Percentiles rank a stretch among this genome's conserved stretches.
Evolutionary conservation across 176 grass and related monocot genomes (phyloP).

Genomic region (Areca catechu): DNA sequence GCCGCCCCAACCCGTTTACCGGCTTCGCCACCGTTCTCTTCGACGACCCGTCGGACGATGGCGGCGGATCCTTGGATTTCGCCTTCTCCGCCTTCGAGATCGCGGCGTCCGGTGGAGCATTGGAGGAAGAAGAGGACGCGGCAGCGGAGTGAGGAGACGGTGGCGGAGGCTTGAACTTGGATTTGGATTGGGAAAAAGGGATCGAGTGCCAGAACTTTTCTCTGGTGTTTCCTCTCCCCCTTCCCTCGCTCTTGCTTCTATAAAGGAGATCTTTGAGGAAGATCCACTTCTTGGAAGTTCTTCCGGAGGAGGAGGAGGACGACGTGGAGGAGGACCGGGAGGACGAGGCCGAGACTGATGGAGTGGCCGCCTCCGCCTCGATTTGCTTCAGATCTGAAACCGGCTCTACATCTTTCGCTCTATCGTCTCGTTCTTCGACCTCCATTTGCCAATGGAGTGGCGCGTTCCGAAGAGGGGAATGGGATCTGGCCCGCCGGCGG

Average conservation of each 20-base stretch:
- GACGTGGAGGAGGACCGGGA: constrained; percentile 3
- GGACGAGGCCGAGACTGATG: constrained; percentile 5
- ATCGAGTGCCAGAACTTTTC: constrained; percentile 60
- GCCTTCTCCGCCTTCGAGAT: constrained; percentile 10
- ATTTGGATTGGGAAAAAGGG: constrained; percentile 43
- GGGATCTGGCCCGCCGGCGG: constrained; percentile 18
- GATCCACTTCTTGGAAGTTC: constrained; percentile 13
- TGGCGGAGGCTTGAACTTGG: constrained; percentile 29
- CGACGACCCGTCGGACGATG: not conserved
- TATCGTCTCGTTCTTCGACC: not conserved
- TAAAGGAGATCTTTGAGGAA: constrained; percentile 21
- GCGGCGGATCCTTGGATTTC: not conserved
- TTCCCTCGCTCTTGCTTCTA: constrained; percentile 57
- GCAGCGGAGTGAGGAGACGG: not conserved
- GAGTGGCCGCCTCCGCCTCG: constrained; percentile 7
- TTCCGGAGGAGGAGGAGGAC: constrained; percentile 13
- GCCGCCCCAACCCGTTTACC: constrained; percentile 21
- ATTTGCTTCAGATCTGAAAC: constrained; percentile 13
- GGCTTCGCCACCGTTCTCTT: not conserved
- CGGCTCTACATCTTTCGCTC: not conserved
- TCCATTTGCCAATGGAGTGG: constrained; percentile 6
- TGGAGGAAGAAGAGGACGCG: not conserved
- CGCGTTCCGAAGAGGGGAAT: constrained; percentile 13
- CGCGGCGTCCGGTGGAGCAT: not conserved
- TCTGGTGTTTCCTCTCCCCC: constrained; percentile 15